Evolutionary conservation across 2,329 filamentous ascomycete genomes (phyloP).

Genomic region (Aureobasidium sp.): DNA sequence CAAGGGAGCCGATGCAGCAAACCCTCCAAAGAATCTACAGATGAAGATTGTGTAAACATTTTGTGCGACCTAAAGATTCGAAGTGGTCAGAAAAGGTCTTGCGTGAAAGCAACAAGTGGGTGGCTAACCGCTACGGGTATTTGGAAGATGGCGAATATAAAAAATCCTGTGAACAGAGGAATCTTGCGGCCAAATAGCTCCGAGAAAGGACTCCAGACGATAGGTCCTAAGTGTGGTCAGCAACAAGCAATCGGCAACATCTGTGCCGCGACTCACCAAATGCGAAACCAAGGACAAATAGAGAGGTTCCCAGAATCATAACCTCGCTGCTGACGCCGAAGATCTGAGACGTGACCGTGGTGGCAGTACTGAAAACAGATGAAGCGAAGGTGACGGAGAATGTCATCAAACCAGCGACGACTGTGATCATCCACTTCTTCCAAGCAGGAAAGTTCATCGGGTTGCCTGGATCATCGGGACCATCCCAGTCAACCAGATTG

Average conservation of each 20-base stretch:
- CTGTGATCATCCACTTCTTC: conserved; percentile 28
- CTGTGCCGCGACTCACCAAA: conserved; percentile 14
- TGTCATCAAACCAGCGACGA: conserved; percentile 46
- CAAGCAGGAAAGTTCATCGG: conserved; percentile 27
- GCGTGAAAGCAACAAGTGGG: background rate
- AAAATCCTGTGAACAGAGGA: conserved; percentile 46
- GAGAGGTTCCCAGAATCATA: conserved; percentile 23
- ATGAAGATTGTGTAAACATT: conserved; percentile 51
- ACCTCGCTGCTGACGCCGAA: conserved; percentile 22
- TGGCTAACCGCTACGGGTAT: conserved; percentile 44
- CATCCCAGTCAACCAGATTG: conserved; percentile 24
- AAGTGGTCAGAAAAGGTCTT: background rate
- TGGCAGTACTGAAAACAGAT: conserved; percentile 24
- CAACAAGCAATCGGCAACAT: conserved; percentile 4
- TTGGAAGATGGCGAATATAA: conserved; percentile 48
- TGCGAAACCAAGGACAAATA: conserved; percentile 28
- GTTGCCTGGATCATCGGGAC: conserved; percentile 25
- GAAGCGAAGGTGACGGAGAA: conserved; percentile 69
- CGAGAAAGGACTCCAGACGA: conserved; percentile 47
- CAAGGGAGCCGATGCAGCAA: conserved; percentile 46
- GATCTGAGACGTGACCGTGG: conserved; percentile 18
- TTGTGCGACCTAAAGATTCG: conserved; percentile 28
- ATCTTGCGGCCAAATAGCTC: conserved; percentile 49
- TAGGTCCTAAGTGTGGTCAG: conserved; percentile 16
- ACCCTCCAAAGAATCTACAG: conserved; percentile 48